Base-by-base conservation (phyloP, 352 stramenopile species). In the Phytophthora sansomeana region DNA sequence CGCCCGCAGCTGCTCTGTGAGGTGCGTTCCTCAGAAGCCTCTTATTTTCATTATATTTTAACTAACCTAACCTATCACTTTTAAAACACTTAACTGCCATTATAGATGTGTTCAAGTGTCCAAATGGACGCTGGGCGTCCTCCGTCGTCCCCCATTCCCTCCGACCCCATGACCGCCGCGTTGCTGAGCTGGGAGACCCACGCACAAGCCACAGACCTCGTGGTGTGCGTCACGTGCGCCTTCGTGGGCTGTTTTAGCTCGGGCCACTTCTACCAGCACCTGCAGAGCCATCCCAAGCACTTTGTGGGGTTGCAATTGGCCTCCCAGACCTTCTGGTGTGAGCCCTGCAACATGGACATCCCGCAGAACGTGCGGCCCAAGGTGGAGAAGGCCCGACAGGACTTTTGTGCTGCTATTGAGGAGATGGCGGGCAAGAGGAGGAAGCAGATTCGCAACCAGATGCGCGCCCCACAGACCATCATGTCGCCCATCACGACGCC, bases 191-290 rank as follows among this genome's bases (percentile, higher is more conserved):
- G 77, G 77, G 63, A 72, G 29, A 57, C 65, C 19, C 68, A 74
- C 32, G 51, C 50, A 0, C 50, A 77, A 33, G 78, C 65, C 59
- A 65, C 73, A 5, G 72, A 87, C 42, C 63, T 90, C 30, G 66
- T 81, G 29, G 39, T 90, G 4, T 92, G 83, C 49, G 69, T 92
- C 11, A 83, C 63, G 19, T 92, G 83, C 52, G 83, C 73, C 43
- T 86, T 86, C 59, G 65, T 92, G 14, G 83, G 72, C 30, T 92
- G 83, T 52, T 64, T 87, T 17, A 73, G 72, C 46, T 51, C 64
- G 10, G 79, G 77, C 33, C 83, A 92, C 67, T 85, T 86, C 50
- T 66, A 67, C 36, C 69, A 73, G 38, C 83, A 92, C 54, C 53
- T 84, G 14, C 69, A 84, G 72, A 13, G 64, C 3, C 69, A 87